Conservation (phyloP, 352 stramenopile genomes). For the Phytophthora agathidicida region DNA sequence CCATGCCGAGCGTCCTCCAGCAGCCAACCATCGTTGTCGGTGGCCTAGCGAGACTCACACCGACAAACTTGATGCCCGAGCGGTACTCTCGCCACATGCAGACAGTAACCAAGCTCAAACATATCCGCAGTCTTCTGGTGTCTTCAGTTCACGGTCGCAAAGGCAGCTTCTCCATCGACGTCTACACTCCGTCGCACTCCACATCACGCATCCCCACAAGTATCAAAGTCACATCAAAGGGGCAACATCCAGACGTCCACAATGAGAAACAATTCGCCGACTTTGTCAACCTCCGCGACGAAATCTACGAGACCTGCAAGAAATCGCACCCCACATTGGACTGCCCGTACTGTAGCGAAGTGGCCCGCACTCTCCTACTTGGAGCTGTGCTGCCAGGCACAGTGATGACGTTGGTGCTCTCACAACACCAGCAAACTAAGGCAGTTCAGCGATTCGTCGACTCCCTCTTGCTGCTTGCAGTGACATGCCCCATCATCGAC, state of each 20-base stretch:
- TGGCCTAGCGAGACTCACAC: conserved; percentile 5
- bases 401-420: conserved; percentile 15
- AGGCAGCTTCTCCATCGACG: conserved; percentile 12
- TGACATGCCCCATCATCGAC: conserved; percentile 1
- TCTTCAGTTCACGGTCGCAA: background rate
- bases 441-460: conserved; percentile 23
- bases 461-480: conserved; percentile 11
- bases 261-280: conserved; percentile 30
- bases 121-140: conserved; percentile 16
- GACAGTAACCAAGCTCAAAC: conserved; percentile 22
- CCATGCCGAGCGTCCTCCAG: conserved; percentile 2
- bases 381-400: conserved; percentile 19
- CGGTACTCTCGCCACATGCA: conserved; percentile 20
- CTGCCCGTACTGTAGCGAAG: conserved; percentile 42
- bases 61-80: conserved; percentile 13
- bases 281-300: conserved; percentile 41
- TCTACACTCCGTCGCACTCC: conserved; percentile 22
- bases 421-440: conserved; percentile 13
- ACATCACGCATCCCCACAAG: conserved; percentile 7
- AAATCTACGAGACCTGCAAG: conserved; percentile 26
- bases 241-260: conserved; percentile 11
- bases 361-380: conserved; percentile 33
- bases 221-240: background rate
- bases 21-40: background rate
- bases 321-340: conserved; percentile 7